A percentile compares a stretch with the other conserved stretches of the same genome.
Evolutionary conservation across 192 early-diverging fungal genomes (phyloP).

Genomic region (Umbelopsis ramanniana): DNA sequence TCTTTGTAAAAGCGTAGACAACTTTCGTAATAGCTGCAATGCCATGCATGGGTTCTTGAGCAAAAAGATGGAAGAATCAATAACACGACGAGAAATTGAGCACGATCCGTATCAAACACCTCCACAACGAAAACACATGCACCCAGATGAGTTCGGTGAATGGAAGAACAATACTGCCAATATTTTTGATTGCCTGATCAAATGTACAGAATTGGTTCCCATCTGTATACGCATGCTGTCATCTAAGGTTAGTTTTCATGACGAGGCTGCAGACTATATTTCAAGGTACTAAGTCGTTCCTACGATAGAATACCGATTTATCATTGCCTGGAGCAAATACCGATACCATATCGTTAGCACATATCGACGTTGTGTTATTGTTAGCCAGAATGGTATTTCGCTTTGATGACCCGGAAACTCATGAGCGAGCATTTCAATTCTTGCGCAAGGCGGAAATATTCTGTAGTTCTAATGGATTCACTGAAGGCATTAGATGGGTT

Average conservation of each 20-base stretch:
- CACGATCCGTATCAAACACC: conserved; percentile 31
- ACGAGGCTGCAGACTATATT: not conserved
- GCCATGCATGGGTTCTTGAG: conserved; percentile 10
- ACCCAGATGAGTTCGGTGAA: conserved; percentile 20
- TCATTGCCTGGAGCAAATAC: not conserved
- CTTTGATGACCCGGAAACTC: conserved; percentile 14
- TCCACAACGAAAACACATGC: conserved; percentile 18
- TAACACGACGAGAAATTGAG: not conserved
- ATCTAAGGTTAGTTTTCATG: conserved; percentile 14
- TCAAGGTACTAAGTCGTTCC: not conserved
- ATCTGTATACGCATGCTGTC: conserved; percentile 14
- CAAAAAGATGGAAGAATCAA: conserved; percentile 25
- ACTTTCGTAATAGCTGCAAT: conserved; percentile 16
- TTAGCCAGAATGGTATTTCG: conserved; percentile 33
- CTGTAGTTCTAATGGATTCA: conserved; percentile 27
- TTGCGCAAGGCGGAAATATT: conserved; percentile 38
- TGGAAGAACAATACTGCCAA: conserved; percentile 19
- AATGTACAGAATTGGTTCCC: conserved; percentile 28
- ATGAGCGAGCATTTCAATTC: conserved; percentile 34
- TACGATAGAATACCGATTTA: not conserved
- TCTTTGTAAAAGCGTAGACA: conserved; percentile 28
- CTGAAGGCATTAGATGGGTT: conserved; percentile 54
- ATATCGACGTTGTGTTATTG: conserved; percentile 35
- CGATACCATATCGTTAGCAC: conserved; percentile 24
- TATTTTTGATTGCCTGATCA: conserved; percentile 2